Evolutionary conservation across 179 eudicot genomes (phyloP).

Genomic region (Sideroxylon spinosum): DNA sequence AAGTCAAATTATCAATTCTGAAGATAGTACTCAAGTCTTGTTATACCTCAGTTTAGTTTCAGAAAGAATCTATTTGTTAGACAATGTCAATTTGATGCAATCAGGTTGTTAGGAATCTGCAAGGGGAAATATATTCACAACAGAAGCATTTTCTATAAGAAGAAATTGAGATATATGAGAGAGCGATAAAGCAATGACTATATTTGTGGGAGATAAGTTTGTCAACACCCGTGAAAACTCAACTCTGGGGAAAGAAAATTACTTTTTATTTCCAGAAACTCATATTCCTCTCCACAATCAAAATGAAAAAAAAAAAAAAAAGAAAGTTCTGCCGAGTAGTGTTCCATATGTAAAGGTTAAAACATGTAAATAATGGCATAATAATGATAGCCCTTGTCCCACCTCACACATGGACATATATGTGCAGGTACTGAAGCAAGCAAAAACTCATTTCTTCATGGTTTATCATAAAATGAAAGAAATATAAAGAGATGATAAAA

Average conservation of each 20-base stretch:
- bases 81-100: neutral
- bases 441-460: neutral
- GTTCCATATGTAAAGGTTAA: too few species aligned
- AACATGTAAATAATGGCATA: neutral
- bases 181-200: too few species aligned
- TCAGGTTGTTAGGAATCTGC: neutral
- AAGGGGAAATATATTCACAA: neutral
- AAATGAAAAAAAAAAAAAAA: too few species aligned
- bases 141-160: too few species aligned
- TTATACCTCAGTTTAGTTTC: neutral
- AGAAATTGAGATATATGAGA: neutral
- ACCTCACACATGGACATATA: neutral
- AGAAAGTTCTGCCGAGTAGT: neutral
- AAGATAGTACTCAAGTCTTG: neutral
- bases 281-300: neutral
- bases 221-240: too few species aligned
- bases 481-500: neutral
- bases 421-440: neutral
- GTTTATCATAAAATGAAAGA: neutral
- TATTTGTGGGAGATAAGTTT: too few species aligned
- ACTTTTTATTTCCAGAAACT: neutral
- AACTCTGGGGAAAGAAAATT: neutral
- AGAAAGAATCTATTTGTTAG: neutral
- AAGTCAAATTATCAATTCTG: neutral
- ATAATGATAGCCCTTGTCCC: neutral